A percentile compares a stretch with the other conserved stretches of the same genome.
phyloP scores from a whole-genome alignment of 257 asterid species.

The Petrea volubilis region DNA sequence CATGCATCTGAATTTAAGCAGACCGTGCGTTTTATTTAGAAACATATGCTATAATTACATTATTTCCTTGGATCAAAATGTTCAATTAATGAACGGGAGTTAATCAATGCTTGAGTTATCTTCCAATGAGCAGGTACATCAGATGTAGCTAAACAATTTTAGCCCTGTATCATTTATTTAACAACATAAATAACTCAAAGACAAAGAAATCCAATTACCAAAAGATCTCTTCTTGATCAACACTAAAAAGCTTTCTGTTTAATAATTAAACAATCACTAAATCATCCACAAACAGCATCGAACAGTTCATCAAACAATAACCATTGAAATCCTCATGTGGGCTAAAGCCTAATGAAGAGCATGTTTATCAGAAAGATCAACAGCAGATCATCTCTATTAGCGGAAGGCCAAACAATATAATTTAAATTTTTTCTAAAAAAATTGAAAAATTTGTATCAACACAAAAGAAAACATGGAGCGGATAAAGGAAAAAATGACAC shows the following conservation, averaged over 20 bases:
- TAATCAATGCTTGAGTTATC: no score
- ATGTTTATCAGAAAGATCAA: not conserved
- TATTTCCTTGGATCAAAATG: no score
- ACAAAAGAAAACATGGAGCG: no score
- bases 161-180: not conserved
- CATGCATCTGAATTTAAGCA: no score
- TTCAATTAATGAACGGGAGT: no score
- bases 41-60: no score
- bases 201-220: not conserved
- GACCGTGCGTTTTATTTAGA: no score
- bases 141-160: not conserved
- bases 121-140: not conserved
- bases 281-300: not conserved
- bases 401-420: not conserved
- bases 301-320: not conserved
- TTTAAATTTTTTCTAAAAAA: no score
- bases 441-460: no score
- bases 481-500: no score
- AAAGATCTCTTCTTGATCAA: not conserved
- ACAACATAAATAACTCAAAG: not conserved
- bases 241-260: not conserved
- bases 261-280: not conserved
- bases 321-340: no score
- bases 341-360: no score
- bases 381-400: not conserved